Conservation (phyloP, 352 stramenopile genomes). For the Blastocystis sp. region DNA sequence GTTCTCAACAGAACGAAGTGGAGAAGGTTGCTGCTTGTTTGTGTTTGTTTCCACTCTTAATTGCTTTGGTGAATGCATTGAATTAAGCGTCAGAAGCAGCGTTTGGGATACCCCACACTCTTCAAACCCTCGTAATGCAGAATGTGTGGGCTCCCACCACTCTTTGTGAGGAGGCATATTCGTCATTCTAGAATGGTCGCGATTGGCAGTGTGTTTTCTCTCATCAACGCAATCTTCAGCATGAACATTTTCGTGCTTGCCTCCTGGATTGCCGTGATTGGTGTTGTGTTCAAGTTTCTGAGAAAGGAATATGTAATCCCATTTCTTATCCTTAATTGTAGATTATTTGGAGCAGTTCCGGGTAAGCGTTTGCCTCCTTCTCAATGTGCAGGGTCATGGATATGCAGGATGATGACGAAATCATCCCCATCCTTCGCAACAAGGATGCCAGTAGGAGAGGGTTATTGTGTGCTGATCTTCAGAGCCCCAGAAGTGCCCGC, state of each 20-base stretch:
- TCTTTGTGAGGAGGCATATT: neutral
- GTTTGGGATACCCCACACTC: neutral
- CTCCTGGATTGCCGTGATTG: conserved; percentile 56
- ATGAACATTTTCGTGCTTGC: conserved; percentile 52
- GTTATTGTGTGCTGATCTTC: neutral
- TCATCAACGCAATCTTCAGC: neutral
- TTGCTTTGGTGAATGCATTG: neutral
- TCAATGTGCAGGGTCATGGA: conserved; percentile 59
- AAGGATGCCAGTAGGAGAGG: conserved; percentile 1
- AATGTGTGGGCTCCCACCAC: neutral
- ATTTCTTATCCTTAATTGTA: neutral
- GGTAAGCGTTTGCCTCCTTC: neutral
- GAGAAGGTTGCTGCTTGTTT: neutral
- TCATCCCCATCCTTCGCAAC: conserved; percentile 50
- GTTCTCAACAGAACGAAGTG: neutral
- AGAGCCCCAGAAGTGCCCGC: conserved; percentile 27
- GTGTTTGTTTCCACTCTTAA: too few species aligned
- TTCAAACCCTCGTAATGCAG: neutral
- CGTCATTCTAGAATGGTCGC: neutral
- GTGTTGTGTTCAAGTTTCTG: conserved; percentile 58
- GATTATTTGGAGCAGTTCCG: conserved; percentile 64
- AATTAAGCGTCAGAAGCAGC: neutral
- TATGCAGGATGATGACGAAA: conserved; percentile 64
- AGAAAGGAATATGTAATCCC: conserved; percentile 60
- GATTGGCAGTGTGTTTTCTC: conserved; percentile 23